Percentiles rank a stretch among this genome's conserved stretches.
Evolutionary conservation across 352 stramenopile species (phyloP).

Genomic region (Phytophthora fragariae): DNA sequence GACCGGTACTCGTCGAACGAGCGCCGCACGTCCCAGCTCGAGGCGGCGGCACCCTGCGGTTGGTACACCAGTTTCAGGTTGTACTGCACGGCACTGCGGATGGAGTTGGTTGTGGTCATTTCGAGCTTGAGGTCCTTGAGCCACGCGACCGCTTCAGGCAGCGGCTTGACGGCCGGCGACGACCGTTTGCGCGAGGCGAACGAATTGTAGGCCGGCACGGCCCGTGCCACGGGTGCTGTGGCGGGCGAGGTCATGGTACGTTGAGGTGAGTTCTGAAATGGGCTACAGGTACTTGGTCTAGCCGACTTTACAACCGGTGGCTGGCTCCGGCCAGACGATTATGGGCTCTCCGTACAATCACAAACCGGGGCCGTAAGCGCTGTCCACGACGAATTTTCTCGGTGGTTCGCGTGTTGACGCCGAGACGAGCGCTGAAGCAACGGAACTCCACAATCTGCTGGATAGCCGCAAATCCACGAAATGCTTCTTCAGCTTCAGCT

Average conservation of each 20-base stretch:
- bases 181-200: conserved; percentile 39
- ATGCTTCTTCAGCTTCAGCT: conserved; percentile 5
- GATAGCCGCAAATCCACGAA: conserved; percentile 37
- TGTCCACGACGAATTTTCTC: conserved; percentile 22
- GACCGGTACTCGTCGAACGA: conserved; percentile 54
- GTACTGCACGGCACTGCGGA: conserved; percentile 38
- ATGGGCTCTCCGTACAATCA: conserved; percentile 12
- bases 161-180: conserved; percentile 35
- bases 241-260: conserved; percentile 29
- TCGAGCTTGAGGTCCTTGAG: conserved; percentile 47
- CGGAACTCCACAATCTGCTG: conserved; percentile 18
- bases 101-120: conserved; percentile 38
- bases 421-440: neutral
- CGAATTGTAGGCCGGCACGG: conserved; percentile 28
- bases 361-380: conserved; percentile 17
- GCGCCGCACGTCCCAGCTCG: conserved; percentile 42
- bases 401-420: conserved; percentile 19
- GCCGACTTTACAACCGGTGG: conserved; percentile 36
- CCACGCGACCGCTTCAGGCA: conserved; percentile 48
- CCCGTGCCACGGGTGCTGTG: neutral
- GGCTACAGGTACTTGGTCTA: conserved; percentile 8
- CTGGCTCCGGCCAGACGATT: conserved; percentile 24
- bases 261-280: conserved; percentile 35
- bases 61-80: conserved; percentile 40
- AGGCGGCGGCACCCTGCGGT: conserved; percentile 18